Conservation (phyloP, 1,284 basidiomycete genomes). For the Pseudozyma tsukubaensis region DNA sequence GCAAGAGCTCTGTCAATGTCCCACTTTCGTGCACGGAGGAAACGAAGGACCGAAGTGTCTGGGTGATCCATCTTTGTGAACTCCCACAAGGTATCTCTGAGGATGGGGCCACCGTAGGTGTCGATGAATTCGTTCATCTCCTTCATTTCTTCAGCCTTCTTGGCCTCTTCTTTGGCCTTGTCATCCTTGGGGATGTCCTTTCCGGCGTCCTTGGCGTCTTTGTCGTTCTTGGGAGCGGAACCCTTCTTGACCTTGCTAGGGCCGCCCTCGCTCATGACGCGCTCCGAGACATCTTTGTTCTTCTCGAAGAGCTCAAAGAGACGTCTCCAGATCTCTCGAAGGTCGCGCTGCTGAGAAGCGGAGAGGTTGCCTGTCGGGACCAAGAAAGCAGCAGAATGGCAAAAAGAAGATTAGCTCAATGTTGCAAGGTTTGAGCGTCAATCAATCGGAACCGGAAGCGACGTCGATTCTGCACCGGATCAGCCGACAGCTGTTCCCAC, state of each 20-base stretch:
- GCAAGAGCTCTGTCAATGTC: slow-evolving; percentile 67
- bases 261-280: slow-evolving; percentile 56
- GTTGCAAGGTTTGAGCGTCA: not conserved
- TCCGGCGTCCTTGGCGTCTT: slow-evolving; percentile 55
- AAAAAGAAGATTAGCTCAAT: slow-evolving; percentile 7
- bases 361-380: slow-evolving; percentile 57
- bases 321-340: slow-evolving; percentile 59
- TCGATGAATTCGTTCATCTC: slow-evolving; percentile 63
- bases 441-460: not conserved
- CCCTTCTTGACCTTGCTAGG: slow-evolving; percentile 40
- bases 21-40: slow-evolving; percentile 68
- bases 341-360: slow-evolving; percentile 53
- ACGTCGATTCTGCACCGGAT: slow-evolving; percentile 8
- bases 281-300: slow-evolving; percentile 62
- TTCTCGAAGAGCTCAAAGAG: slow-evolving; percentile 62
- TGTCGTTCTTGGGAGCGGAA: slow-evolving; percentile 35
- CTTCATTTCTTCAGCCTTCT: slow-evolving; percentile 58
- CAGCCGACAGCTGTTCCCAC: slow-evolving; percentile 5
- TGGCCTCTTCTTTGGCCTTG: slow-evolving; percentile 66
- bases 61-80: slow-evolving; percentile 65
- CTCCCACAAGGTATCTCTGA: slow-evolving; percentile 59
- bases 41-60: slow-evolving; percentile 66
- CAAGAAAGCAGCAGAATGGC: not conserved
- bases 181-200: slow-evolving; percentile 66
- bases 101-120: slow-evolving; percentile 67